Evolutionary conservation across 2,329 filamentous ascomycete genomes (phyloP).

Genomic region (Sphaerulina vaccinii): DNA sequence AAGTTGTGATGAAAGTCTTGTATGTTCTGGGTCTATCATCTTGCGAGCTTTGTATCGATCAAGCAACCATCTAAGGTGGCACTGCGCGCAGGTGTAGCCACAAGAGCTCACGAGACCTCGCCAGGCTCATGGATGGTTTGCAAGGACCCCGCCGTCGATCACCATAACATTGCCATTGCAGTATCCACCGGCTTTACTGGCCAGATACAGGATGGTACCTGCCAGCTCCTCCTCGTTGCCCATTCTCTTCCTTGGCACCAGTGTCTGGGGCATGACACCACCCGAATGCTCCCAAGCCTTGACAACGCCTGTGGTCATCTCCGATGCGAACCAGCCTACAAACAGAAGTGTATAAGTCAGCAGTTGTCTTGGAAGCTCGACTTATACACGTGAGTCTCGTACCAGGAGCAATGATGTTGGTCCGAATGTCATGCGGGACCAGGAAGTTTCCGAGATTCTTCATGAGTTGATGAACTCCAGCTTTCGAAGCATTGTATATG

Average conservation of each 20-base stretch:
- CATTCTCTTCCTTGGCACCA: conserved; percentile 36
- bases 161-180: conserved; percentile 55
- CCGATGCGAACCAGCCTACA: conserved; percentile 45
- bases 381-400: too few species aligned
- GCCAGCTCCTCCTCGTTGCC: conserved; percentile 47
- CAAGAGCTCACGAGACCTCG: too few species aligned
- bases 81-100: too few species aligned
- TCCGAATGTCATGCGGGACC: conserved; percentile 47
- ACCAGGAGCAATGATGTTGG: conserved; percentile 49
- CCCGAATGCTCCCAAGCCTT: conserved; percentile 39
- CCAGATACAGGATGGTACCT: conserved; percentile 52
- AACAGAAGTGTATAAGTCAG: too few species aligned
- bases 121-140: conserved; percentile 27
- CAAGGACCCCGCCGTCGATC: conserved; percentile 46
- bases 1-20: too few species aligned
- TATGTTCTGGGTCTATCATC: too few species aligned
- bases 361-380: too few species aligned
- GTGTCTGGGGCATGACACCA: conserved; percentile 32
- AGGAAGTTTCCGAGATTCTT: conserved; percentile 46
- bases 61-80: too few species aligned
- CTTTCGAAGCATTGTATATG: conserved; percentile 47
- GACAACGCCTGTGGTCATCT: conserved; percentile 43
- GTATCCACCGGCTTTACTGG: conserved; percentile 53
- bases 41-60: too few species aligned
- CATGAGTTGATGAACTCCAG: conserved; percentile 45